phyloP scores from a whole-genome alignment of 2,329 filamentous ascomycete species.

The Cytospora piceicola region DNA sequence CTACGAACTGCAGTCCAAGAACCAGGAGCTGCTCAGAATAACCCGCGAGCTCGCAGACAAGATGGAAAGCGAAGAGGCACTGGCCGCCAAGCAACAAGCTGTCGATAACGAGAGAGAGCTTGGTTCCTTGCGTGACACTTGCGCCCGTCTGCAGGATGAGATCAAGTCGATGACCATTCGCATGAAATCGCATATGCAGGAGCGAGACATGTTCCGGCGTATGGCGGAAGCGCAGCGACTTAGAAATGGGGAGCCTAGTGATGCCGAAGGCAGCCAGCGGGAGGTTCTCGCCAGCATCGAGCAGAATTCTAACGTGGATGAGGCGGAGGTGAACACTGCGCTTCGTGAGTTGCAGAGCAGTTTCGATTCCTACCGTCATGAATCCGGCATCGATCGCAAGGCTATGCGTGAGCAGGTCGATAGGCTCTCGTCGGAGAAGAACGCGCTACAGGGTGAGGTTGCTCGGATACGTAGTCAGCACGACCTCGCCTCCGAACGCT shows the following conservation, averaged over 20 bases:
- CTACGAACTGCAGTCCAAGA: constrained; percentile 83
- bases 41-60: constrained; percentile 83
- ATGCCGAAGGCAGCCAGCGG: constrained; percentile 67
- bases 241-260: constrained; percentile 64
- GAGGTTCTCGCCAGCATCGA: constrained; percentile 64
- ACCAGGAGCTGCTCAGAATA: constrained; percentile 79
- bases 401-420: constrained; percentile 86
- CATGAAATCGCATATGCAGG: constrained; percentile 90
- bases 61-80: constrained; percentile 89
- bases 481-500: constrained; percentile 78
- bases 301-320: constrained; percentile 58
- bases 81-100: constrained; percentile 65
- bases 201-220: constrained; percentile 96
- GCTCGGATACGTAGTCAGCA: constrained; percentile 81
- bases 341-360: constrained; percentile 87
- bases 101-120: constrained; percentile 71
- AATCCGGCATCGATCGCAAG: constrained; percentile 78
- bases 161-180: constrained; percentile 79
- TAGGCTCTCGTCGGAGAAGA: constrained; percentile 79
- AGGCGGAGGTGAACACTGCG: constrained; percentile 72
- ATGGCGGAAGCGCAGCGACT: constrained; percentile 75
- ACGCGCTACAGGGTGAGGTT: constrained; percentile 78
- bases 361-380: constrained; percentile 87
- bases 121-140: constrained; percentile 53
- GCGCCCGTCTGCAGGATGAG: constrained; percentile 70